Evolutionary conservation across 78 protist species (phyloP).

Genomic region (Acrasis kona): DNA sequence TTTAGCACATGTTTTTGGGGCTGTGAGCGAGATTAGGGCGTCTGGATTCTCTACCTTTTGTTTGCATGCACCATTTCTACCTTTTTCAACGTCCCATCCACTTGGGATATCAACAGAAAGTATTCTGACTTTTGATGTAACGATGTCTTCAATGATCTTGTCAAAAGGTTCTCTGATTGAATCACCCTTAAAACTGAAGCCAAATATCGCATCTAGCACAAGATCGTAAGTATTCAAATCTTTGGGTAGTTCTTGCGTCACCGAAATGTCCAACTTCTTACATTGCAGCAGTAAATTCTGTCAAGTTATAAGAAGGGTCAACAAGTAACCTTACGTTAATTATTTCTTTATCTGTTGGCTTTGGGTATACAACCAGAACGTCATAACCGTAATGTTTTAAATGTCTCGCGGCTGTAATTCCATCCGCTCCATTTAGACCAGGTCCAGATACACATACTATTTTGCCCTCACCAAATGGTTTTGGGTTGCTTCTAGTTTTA

Average conservation of each 20-base stretch:
- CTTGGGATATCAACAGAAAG: slow-evolving; percentile 74
- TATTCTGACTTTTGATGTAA: slow-evolving; percentile 9
- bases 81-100: slow-evolving; percentile 83
- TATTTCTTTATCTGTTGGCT: slow-evolving; percentile 28
- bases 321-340: neutral
- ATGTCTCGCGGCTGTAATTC: slow-evolving; percentile 79
- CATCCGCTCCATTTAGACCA: slow-evolving; percentile 89
- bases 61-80: neutral
- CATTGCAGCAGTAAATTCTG: neutral
- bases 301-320: neutral
- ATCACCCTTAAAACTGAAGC: slow-evolving; percentile 68
- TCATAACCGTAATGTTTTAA: slow-evolving; percentile 52
- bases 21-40: slow-evolving; percentile 54
- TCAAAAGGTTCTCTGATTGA: slow-evolving; percentile 73
- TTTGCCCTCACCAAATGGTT: neutral
- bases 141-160: slow-evolving; percentile 1
- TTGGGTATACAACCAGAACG: slow-evolving; percentile 60
- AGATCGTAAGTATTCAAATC: slow-evolving; percentile 13
- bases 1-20: slow-evolving; percentile 66
- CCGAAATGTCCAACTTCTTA: neutral
- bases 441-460: slow-evolving; percentile 28
- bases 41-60: neutral
- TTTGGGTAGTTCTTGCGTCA: neutral
- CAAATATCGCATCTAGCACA: slow-evolving; percentile 76
- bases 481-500: neutral